Evolutionary conservation across 768 basidiomycete species (phyloP).

Genomic region (Lactifluus echinatus): DNA sequence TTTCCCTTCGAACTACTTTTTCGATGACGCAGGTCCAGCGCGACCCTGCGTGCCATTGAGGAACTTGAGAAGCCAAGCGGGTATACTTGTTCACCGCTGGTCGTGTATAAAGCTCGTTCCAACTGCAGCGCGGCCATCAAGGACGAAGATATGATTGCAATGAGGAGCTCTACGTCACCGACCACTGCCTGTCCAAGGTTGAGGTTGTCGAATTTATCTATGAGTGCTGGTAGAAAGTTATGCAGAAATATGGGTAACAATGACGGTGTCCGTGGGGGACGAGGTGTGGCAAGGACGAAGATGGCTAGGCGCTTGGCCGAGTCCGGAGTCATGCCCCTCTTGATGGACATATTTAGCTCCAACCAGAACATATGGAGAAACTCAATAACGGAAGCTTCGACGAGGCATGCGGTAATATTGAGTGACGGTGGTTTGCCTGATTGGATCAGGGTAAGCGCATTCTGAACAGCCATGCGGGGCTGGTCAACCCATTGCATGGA

Average conservation of each 20-base stretch:
- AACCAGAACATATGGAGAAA: slow-evolving; percentile 66
- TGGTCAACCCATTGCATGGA: slow-evolving; percentile 40
- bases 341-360: slow-evolving; percentile 47
- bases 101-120: slow-evolving; percentile 56
- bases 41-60: slow-evolving; percentile 57
- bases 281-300: slow-evolving; percentile 58
- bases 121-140: slow-evolving; percentile 61
- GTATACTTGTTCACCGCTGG: slow-evolving; percentile 39
- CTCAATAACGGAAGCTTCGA: slow-evolving; percentile 44
- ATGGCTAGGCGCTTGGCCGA: slow-evolving; percentile 56
- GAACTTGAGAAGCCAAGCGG: slow-evolving; percentile 56
- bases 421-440: slow-evolving; percentile 55
- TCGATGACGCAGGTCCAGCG: slow-evolving; percentile 47
- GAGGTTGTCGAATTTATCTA: slow-evolving; percentile 43
- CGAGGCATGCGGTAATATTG: slow-evolving; percentile 61
- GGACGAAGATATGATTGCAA: slow-evolving; percentile 54
- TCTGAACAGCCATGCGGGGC: slow-evolving; percentile 47
- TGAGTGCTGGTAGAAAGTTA: slow-evolving; percentile 52
- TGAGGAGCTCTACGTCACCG: slow-evolving; percentile 52
- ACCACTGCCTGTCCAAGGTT: slow-evolving; percentile 46
- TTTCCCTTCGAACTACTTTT: slow-evolving; percentile 43
- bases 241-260: slow-evolving; percentile 69
- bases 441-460: slow-evolving; percentile 47
- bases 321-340: slow-evolving; percentile 47
- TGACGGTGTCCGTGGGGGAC: slow-evolving; percentile 43